A percentile compares a stretch with the other conserved stretches of the same genome.
Conservation (phyloP, 2,329 filamentous ascomycete genomes). For the Paecilomyces formosus region DNA sequence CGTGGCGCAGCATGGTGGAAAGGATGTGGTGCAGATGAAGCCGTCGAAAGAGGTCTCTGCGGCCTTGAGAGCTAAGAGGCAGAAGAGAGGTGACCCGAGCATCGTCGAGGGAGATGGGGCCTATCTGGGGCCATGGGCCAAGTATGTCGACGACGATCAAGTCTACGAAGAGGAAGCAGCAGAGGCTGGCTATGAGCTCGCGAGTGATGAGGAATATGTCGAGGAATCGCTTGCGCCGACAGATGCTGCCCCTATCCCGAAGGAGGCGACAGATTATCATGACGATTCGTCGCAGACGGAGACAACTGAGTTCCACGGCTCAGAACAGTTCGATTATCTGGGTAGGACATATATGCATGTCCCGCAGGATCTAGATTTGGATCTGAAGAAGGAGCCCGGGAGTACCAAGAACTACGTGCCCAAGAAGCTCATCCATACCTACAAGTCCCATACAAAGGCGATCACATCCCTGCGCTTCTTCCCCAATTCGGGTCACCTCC, state of each 20-base stretch:
- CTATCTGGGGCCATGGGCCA: slow-evolving; percentile 93
- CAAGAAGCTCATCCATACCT: slow-evolving; percentile 87
- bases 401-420: slow-evolving; percentile 85
- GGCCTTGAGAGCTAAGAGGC: slow-evolving; percentile 63
- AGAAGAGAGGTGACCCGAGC: slow-evolving; percentile 75
- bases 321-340: slow-evolving; percentile 80
- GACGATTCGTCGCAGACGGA: slow-evolving; percentile 59
- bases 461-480: slow-evolving; percentile 89
- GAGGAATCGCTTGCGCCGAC: slow-evolving; percentile 51
- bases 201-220: slow-evolving; percentile 71
- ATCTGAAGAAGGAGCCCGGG: slow-evolving; percentile 72
- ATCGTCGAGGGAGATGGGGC: slow-evolving; percentile 79
- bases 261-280: slow-evolving; percentile 44
- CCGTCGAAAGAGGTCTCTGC: slow-evolving; percentile 65
- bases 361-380: slow-evolving; percentile 80
- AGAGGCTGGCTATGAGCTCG: slow-evolving; percentile 64
- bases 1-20: slow-evolving; percentile 38
- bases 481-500: slow-evolving; percentile 75
- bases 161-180: slow-evolving; percentile 59
- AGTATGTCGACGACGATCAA: slow-evolving; percentile 68
- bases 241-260: slow-evolving; percentile 43
- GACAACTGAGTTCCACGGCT: slow-evolving; percentile 80
- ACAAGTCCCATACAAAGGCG: slow-evolving; percentile 76
- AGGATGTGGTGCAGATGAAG: slow-evolving; percentile 47
- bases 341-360: slow-evolving; percentile 97